phyloP scores from a whole-genome alignment of 2,329 filamentous ascomycete genomes.

The Xylaria sp. region DNA sequence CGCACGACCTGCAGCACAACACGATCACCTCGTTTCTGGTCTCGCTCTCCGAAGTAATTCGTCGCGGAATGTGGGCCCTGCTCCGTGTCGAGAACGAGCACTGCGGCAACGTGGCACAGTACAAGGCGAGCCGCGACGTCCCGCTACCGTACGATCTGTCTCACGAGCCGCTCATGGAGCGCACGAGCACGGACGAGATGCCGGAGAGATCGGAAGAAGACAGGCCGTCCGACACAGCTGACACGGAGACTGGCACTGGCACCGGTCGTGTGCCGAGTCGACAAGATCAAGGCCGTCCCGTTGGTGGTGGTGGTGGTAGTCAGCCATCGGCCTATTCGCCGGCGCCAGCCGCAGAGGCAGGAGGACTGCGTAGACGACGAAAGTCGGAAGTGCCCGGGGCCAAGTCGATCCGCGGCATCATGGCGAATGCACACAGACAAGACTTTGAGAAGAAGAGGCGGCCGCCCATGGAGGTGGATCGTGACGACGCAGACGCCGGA shows the following conservation, averaged over 20 bases:
- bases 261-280: conserved; percentile 31
- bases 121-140: conserved; percentile 88
- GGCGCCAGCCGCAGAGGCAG: conserved; percentile 41
- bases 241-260: conserved; percentile 32
- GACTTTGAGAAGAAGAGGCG: conserved; percentile 87
- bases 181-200: conserved; percentile 52
- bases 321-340: conserved; percentile 30
- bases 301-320: background rate
- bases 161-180: conserved; percentile 57
- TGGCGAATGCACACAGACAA: conserved; percentile 86
- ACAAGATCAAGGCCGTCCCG: conserved; percentile 23
- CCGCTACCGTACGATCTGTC: conserved; percentile 80
- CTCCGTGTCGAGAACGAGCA: conserved; percentile 98
- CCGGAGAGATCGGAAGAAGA: conserved; percentile 22
- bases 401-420: conserved; percentile 66
- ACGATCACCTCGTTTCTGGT: conserved; percentile 84
- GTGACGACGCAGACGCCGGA: conserved; percentile 47
- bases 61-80: conserved; percentile 89
- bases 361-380: conserved; percentile 40
- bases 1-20: conserved; percentile 82
- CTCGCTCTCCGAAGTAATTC: conserved; percentile 79
- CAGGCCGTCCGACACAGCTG: conserved; percentile 33
- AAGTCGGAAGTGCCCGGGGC: conserved; percentile 43
- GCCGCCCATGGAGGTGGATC: conserved; percentile 53
- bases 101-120: conserved; percentile 88